A percentile compares a stretch with the other conserved stretches of the same genome.
These are phyloP conservation scores for Neltuma alba DNA, from an alignment of 306 rosid genomes.

Conservation along the genomic window DNA sequence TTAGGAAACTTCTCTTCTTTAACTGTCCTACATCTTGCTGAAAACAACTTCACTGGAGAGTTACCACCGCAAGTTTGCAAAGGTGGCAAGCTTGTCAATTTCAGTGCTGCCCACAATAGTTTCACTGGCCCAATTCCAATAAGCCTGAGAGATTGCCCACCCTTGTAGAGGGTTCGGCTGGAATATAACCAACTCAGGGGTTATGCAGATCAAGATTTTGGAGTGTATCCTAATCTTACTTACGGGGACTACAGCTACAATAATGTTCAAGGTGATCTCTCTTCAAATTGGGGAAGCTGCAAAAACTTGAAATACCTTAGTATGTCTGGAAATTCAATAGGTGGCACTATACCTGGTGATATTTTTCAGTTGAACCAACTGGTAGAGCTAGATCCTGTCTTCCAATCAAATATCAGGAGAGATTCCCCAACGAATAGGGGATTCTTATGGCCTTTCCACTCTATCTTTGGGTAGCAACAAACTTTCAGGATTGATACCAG, in stretches of 20 bases:
- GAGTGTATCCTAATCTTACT: not conserved
- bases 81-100: slow-evolving; percentile 41
- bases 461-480: not conserved
- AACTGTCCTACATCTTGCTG: slow-evolving; percentile 39
- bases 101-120: slow-evolving; percentile 38
- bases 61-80: slow-evolving; percentile 41
- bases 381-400: not conserved
- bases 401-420: not conserved
- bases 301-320: not conserved
- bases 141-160: slow-evolving; percentile 7
- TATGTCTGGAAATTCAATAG: not conserved
- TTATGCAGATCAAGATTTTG: not conserved
- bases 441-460: not conserved
- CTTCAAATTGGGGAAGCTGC: not conserved
- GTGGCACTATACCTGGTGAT: not conserved
- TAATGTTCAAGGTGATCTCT: not conserved
- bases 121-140: slow-evolving; percentile 43
- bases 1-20: slow-evolving; percentile 44
- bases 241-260: slow-evolving; percentile 18
- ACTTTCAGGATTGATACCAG: not conserved
- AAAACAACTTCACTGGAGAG: too few relatives aligned
- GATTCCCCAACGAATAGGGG: not conserved
- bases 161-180: not conserved
- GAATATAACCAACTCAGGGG: not conserved
- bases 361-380: not conserved